A percentile compares a stretch with the other conserved stretches of the same genome.
Conservation (phyloP, 495 filamentous ascomycete genomes). For the Talaromyces nanjingensis region DNA sequence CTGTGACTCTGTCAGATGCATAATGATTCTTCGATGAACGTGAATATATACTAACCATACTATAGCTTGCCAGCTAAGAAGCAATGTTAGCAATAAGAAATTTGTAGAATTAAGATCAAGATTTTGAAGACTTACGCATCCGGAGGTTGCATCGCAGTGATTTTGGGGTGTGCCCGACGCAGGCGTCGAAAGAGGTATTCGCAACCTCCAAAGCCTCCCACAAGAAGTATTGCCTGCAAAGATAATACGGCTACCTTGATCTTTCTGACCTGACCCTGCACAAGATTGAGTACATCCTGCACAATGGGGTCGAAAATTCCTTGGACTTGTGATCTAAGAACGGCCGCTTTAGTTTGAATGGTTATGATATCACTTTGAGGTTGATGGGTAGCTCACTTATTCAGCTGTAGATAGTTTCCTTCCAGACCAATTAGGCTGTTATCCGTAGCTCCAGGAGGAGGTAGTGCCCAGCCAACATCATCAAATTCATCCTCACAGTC, state of each 20-base stretch:
- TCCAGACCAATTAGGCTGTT: slow-evolving; percentile 8
- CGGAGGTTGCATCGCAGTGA: slow-evolving; percentile 53
- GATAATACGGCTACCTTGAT: slow-evolving; percentile 26
- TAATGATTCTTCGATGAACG: too few species aligned
- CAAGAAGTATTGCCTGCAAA: slow-evolving; percentile 53
- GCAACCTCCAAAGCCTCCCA: slow-evolving; percentile 65
- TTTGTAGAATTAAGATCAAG: neutral
- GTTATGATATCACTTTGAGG: too few species aligned
- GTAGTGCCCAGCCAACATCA: neutral
- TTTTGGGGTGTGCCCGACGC: slow-evolving; percentile 28
- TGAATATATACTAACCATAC: slow-evolving; percentile 16
- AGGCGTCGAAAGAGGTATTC: slow-evolving; percentile 57
- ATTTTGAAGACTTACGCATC: slow-evolving; percentile 42
- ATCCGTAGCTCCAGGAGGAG: slow-evolving; percentile 18
- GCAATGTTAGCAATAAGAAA: neutral
- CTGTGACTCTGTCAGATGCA: slow-evolving; percentile 36
- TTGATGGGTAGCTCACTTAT: too few species aligned
- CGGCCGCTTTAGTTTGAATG: too few species aligned
- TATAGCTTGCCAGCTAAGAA: slow-evolving; percentile 21
- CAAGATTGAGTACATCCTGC: slow-evolving; percentile 48
- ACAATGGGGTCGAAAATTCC: slow-evolving; percentile 55
- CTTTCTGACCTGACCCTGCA: slow-evolving; percentile 48
- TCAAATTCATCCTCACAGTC: neutral
- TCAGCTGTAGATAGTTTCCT: slow-evolving; percentile 15
- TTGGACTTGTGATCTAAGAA: slow-evolving; percentile 36